Conservation (phyloP, 2,329 filamentous ascomycete species). For the Sclerotinia sclerotiorum region DNA sequence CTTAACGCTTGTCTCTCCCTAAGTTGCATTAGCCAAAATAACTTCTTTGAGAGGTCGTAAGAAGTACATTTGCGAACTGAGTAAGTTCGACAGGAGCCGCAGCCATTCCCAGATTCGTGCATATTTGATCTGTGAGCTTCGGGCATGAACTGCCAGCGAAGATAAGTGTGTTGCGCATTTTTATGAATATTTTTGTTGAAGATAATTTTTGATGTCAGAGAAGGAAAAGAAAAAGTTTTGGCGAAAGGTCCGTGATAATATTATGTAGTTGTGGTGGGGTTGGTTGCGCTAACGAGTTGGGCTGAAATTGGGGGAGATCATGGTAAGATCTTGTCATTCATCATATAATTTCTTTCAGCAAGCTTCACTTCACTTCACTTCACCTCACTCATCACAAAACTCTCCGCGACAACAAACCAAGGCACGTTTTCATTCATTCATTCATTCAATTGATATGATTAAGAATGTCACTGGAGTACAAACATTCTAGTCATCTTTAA, state of each 20-base stretch:
- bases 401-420: neutral
- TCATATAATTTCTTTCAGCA: neutral
- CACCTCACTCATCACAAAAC: neutral
- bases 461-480: neutral
- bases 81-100: constrained; percentile 64
- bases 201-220: constrained; percentile 23
- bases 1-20: constrained; percentile 70
- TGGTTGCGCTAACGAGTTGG: neutral
- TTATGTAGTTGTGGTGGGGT: neutral
- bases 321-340: too few relatives aligned
- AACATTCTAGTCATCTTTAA: constrained; percentile 29
- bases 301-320: neutral
- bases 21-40: constrained; percentile 35
- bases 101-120: constrained; percentile 65
- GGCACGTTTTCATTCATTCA: too few relatives aligned
- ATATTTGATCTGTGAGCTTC: constrained; percentile 63
- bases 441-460: neutral
- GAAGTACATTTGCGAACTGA: constrained; percentile 66
- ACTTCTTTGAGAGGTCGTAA: constrained; percentile 32
- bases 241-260: constrained; percentile 2
- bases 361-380: neutral
- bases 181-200: neutral
- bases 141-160: constrained; percentile 69
- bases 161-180: constrained; percentile 65
- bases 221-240: constrained; percentile 21